A percentile compares a stretch with the other conserved stretches of the same genome.
These are phyloP conservation scores for Lactarius sanguifluus DNA, from an alignment of 768 basidiomycete genomes.

Conservation along the genomic window DNA sequence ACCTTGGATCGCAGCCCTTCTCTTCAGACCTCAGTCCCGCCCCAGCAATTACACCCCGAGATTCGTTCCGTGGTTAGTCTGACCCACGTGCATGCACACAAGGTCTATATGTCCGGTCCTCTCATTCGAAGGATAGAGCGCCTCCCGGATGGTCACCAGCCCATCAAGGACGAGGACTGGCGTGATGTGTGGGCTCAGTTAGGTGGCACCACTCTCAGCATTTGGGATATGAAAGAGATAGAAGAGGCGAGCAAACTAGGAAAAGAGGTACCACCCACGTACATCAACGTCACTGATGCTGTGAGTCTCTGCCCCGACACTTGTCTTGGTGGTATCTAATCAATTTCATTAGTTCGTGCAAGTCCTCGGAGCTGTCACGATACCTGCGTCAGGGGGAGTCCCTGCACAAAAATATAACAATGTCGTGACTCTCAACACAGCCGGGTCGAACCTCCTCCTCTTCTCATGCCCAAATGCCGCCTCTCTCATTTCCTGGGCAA, in stretches of 20 bases:
- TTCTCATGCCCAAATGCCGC: conserved; percentile 79
- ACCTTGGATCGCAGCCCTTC: conserved; percentile 13
- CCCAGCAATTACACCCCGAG: conserved; percentile 66
- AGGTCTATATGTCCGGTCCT: conserved; percentile 85
- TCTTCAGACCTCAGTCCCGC: conserved; percentile 17
- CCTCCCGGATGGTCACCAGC: conserved; percentile 70
- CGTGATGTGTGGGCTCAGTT: conserved; percentile 87
- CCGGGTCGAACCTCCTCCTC: conserved; percentile 84
- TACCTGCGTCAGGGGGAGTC: conserved; percentile 50
- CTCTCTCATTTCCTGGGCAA: conserved; percentile 84
- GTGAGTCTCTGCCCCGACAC: conserved; percentile 47
- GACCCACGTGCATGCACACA: conserved; percentile 74
- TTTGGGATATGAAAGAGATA: conserved; percentile 90
- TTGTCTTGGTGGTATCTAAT: conserved; percentile 24
- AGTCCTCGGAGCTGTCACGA: conserved; percentile 71
- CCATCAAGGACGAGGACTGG: conserved; percentile 76
- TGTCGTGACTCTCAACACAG: conserved; percentile 90
- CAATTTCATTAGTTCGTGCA: conserved; percentile 60
- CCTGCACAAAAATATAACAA: conserved; percentile 65
- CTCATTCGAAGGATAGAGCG: conserved; percentile 75
- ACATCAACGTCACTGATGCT: conserved; percentile 86
- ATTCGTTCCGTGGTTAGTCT: conserved; percentile 77
- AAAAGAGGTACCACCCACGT: conserved; percentile 80
- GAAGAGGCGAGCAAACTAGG: conserved; percentile 80
- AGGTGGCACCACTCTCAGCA: conserved; percentile 82